Percentiles rank a stretch among this genome's conserved stretches.
phyloP scores from a whole-genome alignment of 192 early-diverging fungal species.

The Ambispora gerdemannii region DNA sequence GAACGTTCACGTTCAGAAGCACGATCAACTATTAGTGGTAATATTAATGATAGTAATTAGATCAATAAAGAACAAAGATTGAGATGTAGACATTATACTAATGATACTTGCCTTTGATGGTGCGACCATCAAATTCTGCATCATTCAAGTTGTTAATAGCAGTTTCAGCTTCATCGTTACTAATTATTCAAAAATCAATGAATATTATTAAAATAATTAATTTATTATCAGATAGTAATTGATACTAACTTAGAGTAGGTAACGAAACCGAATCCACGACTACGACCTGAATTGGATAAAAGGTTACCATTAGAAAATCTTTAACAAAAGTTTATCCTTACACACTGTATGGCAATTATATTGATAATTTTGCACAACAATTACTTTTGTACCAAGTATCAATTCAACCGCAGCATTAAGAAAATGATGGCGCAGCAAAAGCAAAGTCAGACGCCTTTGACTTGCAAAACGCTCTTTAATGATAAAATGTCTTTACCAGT shows the following conservation, averaged over 20 bases:
- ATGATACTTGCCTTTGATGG: slow-evolving; percentile 51
- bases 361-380: no score
- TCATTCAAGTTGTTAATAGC: slow-evolving; percentile 65
- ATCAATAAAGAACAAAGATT: not conserved
- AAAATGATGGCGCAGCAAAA: no score
- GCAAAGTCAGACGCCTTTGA: no score
- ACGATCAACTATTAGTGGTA: slow-evolving; percentile 37
- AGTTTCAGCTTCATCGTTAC: slow-evolving; percentile 44
- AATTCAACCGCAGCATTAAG: no score
- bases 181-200: not conserved
- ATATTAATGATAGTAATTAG: not conserved
- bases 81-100: not conserved
- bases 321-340: no score
- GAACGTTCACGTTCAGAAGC: slow-evolving; percentile 37
- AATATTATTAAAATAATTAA: slow-evolving; percentile 35
- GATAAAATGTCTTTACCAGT: slow-evolving; percentile 55
- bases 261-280: slow-evolving; percentile 85
- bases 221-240: slow-evolving; percentile 41
- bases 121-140: slow-evolving; percentile 70
- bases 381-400: no score
- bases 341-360: no score
- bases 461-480: not conserved
- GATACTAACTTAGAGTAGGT: slow-evolving; percentile 39
- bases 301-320: no score
- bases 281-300: slow-evolving; percentile 50